A percentile compares a stretch with the other conserved stretches of the same genome.
phyloP scores from a whole-genome alignment of 2,329 filamentous ascomycete species.

The Stylonectria norvegica region DNA sequence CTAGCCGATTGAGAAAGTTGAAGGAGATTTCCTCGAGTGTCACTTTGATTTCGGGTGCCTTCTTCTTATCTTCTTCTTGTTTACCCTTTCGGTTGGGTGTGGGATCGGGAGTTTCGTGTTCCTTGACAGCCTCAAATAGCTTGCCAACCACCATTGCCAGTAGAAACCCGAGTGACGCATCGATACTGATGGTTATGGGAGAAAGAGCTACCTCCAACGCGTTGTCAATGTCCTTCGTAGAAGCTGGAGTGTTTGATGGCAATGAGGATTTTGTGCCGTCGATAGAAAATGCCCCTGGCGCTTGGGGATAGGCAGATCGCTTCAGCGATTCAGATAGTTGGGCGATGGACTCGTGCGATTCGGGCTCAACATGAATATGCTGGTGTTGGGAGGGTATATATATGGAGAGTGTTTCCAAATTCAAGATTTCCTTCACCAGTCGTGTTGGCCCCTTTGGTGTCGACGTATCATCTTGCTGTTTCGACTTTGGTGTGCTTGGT shows the following conservation, averaged over 20 bases:
- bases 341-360: constrained; percentile 26
- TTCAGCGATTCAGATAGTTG: constrained; percentile 32
- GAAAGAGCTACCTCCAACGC: constrained; percentile 49
- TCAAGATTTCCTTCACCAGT: constrained; percentile 54
- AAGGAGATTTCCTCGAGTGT: constrained; percentile 49
- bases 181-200: constrained; percentile 51
- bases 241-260: constrained; percentile 4
- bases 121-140: constrained; percentile 45
- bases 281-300: constrained; percentile 61
- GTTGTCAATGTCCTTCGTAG: constrained; percentile 14
- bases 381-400: constrained; percentile 52
- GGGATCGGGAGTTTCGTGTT: constrained; percentile 10
- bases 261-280: constrained; percentile 24
- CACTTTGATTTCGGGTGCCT: constrained; percentile 41
- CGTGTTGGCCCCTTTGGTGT: constrained; percentile 53
- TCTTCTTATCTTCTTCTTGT: constrained; percentile 13
- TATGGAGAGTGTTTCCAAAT: constrained; percentile 48
- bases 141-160: constrained; percentile 50
- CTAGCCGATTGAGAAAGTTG: constrained; percentile 53
- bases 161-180: constrained; percentile 55
- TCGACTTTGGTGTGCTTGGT: constrained; percentile 9
- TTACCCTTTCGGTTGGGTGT: constrained; percentile 6
- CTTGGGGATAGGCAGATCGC: constrained; percentile 45
- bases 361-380: constrained; percentile 37
- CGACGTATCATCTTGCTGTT: constrained; percentile 38